Conservation (phyloP, 169 alveolate species). For the Amoebophrya sp. region DNA sequence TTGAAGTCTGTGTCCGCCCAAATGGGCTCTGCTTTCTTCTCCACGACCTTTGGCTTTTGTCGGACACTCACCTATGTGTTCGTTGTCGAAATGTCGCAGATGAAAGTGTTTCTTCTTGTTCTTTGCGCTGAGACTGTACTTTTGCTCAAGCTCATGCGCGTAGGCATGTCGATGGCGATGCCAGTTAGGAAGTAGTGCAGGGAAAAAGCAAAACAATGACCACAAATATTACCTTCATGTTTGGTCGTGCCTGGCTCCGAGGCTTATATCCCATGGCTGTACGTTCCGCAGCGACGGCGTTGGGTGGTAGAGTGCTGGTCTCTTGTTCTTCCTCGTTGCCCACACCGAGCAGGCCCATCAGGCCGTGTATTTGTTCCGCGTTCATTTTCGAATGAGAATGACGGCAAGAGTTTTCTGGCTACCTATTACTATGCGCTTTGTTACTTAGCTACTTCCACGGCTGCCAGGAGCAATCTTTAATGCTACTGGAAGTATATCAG, state of each 20-base stretch:
- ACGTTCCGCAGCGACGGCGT: not conserved
- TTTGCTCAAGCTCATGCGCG: too few species aligned
- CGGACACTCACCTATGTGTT: too few species aligned
- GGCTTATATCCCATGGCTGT: not conserved
- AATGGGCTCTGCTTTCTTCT: not conserved
- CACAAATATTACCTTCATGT: not conserved
- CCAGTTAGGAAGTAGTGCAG: not conserved
- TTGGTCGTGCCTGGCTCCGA: not conserved
- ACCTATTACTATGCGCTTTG: too few species aligned
- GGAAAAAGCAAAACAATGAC: not conserved
- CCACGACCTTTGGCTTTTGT: not conserved
- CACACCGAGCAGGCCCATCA: not conserved
- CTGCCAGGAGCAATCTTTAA: too few species aligned
- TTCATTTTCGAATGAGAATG: too few species aligned
- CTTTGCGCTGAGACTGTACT: too few species aligned
- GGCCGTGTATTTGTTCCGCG: not conserved
- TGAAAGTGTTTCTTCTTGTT: too few species aligned
- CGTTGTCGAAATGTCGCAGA: too few species aligned
- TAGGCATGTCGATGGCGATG: too few species aligned
- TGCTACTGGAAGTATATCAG: too few species aligned
- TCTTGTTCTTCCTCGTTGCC: not conserved
- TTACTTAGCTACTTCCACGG: too few species aligned
- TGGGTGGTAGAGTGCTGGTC: not conserved
- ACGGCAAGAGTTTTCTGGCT: too few species aligned
- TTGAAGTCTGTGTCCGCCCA: not conserved